A percentile compares a stretch with the other conserved stretches of the same genome.
These are phyloP conservation scores for Phytopythium vexans DNA, from an alignment of 352 stramenopile species.

Conservation along the genomic window DNA sequence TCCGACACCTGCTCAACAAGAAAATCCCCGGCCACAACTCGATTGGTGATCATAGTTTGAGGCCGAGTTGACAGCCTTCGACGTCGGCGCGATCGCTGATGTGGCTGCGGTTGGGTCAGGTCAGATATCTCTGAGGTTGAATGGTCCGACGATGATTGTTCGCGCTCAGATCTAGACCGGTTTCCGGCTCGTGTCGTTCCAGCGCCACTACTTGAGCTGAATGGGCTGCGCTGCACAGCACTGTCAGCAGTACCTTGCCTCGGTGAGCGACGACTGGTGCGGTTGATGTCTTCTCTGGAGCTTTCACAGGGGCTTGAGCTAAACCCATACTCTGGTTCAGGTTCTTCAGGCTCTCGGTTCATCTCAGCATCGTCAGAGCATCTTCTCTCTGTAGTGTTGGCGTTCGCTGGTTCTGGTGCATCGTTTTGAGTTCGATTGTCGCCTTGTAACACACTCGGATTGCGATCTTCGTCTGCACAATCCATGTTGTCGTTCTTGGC, in stretches of 20 bases:
- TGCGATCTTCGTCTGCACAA: neutral
- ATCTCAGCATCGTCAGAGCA: neutral
- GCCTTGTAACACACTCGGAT: neutral
- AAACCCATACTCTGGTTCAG: conserved; percentile 5
- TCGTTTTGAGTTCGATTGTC: neutral
- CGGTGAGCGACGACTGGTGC: neutral
- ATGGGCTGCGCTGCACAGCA: no score
- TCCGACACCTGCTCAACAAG: no score
- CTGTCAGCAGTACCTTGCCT: neutral
- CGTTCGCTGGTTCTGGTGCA: neutral
- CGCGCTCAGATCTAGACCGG: neutral
- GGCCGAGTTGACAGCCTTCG: conserved; percentile 4
- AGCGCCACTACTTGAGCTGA: no score
- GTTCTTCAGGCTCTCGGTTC: conserved; percentile 2
- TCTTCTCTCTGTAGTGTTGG: neutral
- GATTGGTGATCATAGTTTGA: neutral
- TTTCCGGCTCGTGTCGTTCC: neutral
- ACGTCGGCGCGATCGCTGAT: neutral
- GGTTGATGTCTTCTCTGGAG: no score
- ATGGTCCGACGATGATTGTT: neutral
- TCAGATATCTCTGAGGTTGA: conserved; percentile 3
- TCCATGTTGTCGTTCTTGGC: conserved; percentile 14
- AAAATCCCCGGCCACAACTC: no score
- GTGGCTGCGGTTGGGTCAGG: conserved; percentile 1
- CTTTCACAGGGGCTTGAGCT: neutral